A percentile compares a stretch with the other conserved stretches of the same genome.
Evolutionary conservation across 345 rosid species (phyloP).

Genomic region (Diplotaxis tenuifolia): DNA sequence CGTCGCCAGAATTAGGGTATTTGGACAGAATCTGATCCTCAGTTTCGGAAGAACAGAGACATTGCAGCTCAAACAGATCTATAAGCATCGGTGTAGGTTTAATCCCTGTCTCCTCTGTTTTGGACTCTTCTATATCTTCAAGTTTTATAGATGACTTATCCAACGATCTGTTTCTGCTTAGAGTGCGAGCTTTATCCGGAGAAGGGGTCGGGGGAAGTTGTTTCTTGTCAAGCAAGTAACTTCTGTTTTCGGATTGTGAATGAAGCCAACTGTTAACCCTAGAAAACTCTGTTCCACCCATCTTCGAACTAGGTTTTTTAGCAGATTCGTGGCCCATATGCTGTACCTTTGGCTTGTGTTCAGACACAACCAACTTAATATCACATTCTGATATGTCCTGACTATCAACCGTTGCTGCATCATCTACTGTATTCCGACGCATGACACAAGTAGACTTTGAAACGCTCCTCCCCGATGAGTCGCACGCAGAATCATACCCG

Average conservation of each 20-base stretch:
- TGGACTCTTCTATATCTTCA: slow-evolving; percentile 22
- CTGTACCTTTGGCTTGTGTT: slow-evolving; percentile 29
- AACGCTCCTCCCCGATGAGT: slow-evolving; percentile 46
- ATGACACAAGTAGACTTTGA: slow-evolving; percentile 54
- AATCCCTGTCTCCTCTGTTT: slow-evolving; percentile 30
- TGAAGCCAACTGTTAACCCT: slow-evolving; percentile 52
- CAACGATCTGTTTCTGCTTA: slow-evolving; percentile 7
- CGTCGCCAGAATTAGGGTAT: slow-evolving; percentile 14
- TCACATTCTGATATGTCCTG: slow-evolving; percentile 60
- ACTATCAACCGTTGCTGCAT: slow-evolving; percentile 56
- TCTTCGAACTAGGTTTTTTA: slow-evolving; percentile 19
- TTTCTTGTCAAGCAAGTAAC: slow-evolving; percentile 36
- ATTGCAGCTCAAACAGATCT: slow-evolving; percentile 48
- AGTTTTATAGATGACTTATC: slow-evolving; percentile 8
- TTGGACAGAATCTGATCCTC: slow-evolving; percentile 34
- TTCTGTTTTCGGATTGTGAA: slow-evolving; percentile 35
- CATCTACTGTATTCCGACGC: slow-evolving; percentile 41
- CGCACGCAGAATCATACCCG: slow-evolving; percentile 33
- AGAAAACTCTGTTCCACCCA: slow-evolving; percentile 30
- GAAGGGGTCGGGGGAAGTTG: slow-evolving; percentile 39
- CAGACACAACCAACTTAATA: slow-evolving; percentile 38
- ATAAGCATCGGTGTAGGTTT: slow-evolving; percentile 36
- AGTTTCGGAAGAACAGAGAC: slow-evolving; percentile 33
- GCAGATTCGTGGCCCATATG: background rate
- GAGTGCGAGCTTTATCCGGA: slow-evolving; percentile 27